Base-by-base conservation (phyloP, 2,329 filamentous ascomycete genomes). In the Pseudopyrenochaeta lycopersici region DNA sequence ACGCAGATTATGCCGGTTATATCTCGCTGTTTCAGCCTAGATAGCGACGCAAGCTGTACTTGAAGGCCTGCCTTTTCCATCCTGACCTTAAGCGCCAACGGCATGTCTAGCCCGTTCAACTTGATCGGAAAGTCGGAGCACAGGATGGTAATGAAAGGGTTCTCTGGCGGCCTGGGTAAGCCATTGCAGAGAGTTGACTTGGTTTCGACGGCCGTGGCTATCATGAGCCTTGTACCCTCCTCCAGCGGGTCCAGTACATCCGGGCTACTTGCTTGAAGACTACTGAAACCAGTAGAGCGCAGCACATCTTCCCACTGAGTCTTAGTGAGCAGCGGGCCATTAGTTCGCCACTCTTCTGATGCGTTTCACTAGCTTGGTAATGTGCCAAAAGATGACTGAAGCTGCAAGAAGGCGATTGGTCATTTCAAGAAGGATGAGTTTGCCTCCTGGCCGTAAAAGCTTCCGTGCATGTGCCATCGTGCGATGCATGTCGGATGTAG, bases 341-440 rank as follows among this genome's bases (percentile, higher is more conserved):
- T 46, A 4, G 48, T 59, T 15, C 70, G 59, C 14, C 71, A 74
- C 30, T 73, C 68, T 10, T 60, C 56, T 2, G 53, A 51, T 3
- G 56, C 56, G 39, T 60, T 57, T 67, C 68, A 71, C 63, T 64
- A 69, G 4, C 61, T 66, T 9, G 62, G 58, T 11, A 71, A 46
- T 2, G 62, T 46, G 7, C 67, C 68, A 42, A 71, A n/a, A 66
- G 30, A 60, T 62, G 41, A 64, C 54, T 4, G 54, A 56, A 20
- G 52, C 42, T 39, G 46, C 52, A 52, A 58, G 32, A 38, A 62
- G 20, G 7, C 52, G 45, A 35, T 55, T 44, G 1, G 60, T 65
- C 46, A 51, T 52, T n/a, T 85, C 82, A 4, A 78, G 51, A 0
- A 83, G 40, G 1, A 84, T 32, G 0, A 85, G 64, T 32, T 78